Evolutionary conservation across 495 filamentous ascomycete genomes (phyloP).

Genomic region (Opeltia flavorubescens): DNA sequence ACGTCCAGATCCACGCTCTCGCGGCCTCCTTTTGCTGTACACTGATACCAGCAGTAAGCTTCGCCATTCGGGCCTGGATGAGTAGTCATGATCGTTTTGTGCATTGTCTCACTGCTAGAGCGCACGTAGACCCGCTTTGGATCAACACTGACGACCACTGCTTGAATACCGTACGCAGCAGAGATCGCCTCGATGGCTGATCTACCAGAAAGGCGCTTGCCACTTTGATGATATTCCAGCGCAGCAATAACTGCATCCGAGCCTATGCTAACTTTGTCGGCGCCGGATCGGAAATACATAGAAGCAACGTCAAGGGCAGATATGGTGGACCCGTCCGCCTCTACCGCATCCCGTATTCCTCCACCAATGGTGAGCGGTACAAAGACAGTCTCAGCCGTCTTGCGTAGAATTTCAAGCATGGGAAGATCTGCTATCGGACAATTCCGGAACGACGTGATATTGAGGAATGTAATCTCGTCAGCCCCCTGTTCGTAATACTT

Average conservation of each 20-base stretch:
- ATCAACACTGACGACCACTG: slow-evolving; percentile 91
- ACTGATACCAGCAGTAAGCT: slow-evolving; percentile 89
- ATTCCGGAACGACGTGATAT: slow-evolving; percentile 95
- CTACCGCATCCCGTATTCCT: slow-evolving; percentile 80
- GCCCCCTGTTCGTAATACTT: slow-evolving; percentile 94
- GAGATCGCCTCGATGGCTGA: slow-evolving; percentile 94
- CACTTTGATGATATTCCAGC: slow-evolving; percentile 65
- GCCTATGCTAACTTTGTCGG: slow-evolving; percentile 97
- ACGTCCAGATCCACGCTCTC: slow-evolving; percentile 88
- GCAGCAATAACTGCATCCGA: slow-evolving; percentile 88
- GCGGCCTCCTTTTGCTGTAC: slow-evolving; percentile 87
- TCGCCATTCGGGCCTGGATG: slow-evolving; percentile 63
- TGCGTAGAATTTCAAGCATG: slow-evolving; percentile 85
- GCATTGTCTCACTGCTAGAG: slow-evolving; percentile 53
- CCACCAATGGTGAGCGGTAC: slow-evolving; percentile 95
- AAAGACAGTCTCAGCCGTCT: slow-evolving; percentile 83
- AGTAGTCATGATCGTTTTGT: slow-evolving; percentile 61
- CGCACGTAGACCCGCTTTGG: slow-evolving; percentile 81
- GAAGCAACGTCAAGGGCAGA: slow-evolving; percentile 84
- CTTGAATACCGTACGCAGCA: slow-evolving; percentile 86
- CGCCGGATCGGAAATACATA: slow-evolving; percentile 94
- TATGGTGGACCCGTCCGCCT: slow-evolving; percentile 75
- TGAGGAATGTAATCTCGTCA: slow-evolving; percentile 92
- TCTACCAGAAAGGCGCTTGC: slow-evolving; percentile 53
- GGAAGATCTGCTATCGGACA: slow-evolving; percentile 82